Percentiles rank a stretch among this genome's conserved stretches.
Conservation (phyloP, 1,139 yeast genomes). For the Yamadazyma sp. region DNA sequence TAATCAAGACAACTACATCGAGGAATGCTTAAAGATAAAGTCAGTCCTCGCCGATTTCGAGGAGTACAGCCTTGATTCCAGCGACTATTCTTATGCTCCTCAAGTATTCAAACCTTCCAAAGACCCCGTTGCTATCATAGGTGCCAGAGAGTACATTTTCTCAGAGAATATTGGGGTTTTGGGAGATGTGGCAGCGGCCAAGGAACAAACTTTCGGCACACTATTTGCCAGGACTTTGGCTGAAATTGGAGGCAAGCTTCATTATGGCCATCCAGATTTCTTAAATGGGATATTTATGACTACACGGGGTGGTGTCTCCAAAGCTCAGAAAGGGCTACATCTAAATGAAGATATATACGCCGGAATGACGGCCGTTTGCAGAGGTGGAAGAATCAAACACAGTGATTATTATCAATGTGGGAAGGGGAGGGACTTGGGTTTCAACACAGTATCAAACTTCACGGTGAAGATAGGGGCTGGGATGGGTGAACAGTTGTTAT, state of each 20-base stretch:
- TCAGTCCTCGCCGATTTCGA: slow-evolving; percentile 80
- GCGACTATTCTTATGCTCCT: slow-evolving; percentile 45
- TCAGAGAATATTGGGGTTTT: slow-evolving; percentile 83
- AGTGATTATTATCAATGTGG: slow-evolving; percentile 91
- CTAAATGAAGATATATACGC: slow-evolving; percentile 90
- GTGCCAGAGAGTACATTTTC: slow-evolving; percentile 86
- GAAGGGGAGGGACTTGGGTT: slow-evolving; percentile 87
- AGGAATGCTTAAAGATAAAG: slow-evolving; percentile 80
- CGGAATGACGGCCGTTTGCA: slow-evolving; percentile 76
- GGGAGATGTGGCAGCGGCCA: slow-evolving; percentile 93
- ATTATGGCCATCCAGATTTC: slow-evolving; percentile 92
- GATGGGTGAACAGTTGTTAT: slow-evolving; percentile 88
- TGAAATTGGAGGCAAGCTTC: slow-evolving; percentile 82
- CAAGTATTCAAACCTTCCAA: slow-evolving; percentile 22
- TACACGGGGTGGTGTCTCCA: slow-evolving; percentile 87
- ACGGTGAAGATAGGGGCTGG: slow-evolving; percentile 92
- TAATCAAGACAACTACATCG: slow-evolving; percentile 83
- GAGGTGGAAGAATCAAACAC: slow-evolving; percentile 87
- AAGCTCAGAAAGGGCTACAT: slow-evolving; percentile 84
- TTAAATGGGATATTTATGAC: slow-evolving; percentile 83
- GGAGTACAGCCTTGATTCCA: slow-evolving; percentile 42
- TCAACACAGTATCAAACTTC: slow-evolving; percentile 79
- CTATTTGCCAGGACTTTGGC: slow-evolving; percentile 84
- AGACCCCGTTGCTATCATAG: slow-evolving; percentile 69
- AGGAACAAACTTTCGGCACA: slow-evolving; percentile 92